Evolutionary conservation across 371 early-diverging fungal genomes (phyloP).

Genomic region (Coemansia sp.): DNA sequence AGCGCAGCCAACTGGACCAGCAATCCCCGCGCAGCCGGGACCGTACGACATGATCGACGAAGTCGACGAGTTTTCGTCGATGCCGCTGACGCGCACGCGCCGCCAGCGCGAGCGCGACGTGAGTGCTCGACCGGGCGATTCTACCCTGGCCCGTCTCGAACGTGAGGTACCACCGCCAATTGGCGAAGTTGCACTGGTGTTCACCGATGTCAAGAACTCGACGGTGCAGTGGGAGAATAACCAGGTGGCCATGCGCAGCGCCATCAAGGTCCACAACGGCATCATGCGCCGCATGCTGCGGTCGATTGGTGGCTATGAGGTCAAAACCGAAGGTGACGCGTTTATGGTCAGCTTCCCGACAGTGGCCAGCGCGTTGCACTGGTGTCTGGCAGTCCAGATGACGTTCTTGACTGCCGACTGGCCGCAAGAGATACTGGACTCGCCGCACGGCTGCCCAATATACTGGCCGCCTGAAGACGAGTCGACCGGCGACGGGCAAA

Average conservation of each 20-base stretch:
- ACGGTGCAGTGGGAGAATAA: constrained; percentile 92
- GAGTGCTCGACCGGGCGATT: constrained; percentile 45
- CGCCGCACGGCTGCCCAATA: constrained; percentile 77
- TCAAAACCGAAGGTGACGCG: constrained; percentile 97
- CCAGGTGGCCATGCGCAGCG: constrained; percentile 82
- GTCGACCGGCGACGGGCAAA: neutral
- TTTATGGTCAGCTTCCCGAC: constrained; percentile 94
- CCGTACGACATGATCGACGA: constrained; percentile 43
- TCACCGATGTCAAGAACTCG: constrained; percentile 95
- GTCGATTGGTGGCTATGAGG: constrained; percentile 91
- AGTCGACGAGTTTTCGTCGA: constrained; percentile 39
- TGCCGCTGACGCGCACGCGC: constrained; percentile 34
- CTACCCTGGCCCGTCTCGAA: constrained; percentile 65
- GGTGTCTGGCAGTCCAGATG: constrained; percentile 88
- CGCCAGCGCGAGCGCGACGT: constrained; percentile 48
- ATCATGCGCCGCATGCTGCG: constrained; percentile 83
- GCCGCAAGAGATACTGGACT: constrained; percentile 87
- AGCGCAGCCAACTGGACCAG: constrained; percentile 8
- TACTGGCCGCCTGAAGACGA: constrained; percentile 55
- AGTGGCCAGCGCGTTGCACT: constrained; percentile 80
- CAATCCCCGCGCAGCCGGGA: constrained; percentile 14
- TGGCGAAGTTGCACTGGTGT: constrained; percentile 85
- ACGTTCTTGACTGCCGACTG: constrained; percentile 84
- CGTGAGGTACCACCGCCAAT: constrained; percentile 85
- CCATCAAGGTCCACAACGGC: constrained; percentile 85